Conservation (phyloP, 2,329 filamentous ascomycete species). For the Xylariaceae sp. region DNA sequence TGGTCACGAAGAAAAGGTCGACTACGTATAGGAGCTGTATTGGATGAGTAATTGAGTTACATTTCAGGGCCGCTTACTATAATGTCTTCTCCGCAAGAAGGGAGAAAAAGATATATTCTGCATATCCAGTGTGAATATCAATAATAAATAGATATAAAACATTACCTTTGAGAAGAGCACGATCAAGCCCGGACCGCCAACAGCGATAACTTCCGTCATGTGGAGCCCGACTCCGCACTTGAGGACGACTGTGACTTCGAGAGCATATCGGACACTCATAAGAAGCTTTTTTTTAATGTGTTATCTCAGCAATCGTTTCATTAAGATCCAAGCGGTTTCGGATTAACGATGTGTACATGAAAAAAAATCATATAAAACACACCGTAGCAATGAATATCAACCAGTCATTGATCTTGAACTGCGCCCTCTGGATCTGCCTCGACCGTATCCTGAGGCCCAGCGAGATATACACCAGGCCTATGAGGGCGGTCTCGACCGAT, state of each 20-base stretch:
- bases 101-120: no score
- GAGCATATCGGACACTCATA: constrained; percentile 12
- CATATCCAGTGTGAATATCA: not conserved
- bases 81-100: no score
- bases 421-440: constrained; percentile 5
- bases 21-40: not conserved
- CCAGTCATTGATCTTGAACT: constrained; percentile 13
- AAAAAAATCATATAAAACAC: not conserved
- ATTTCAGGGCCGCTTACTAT: no score
- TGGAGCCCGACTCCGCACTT: constrained; percentile 17
- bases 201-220: constrained; percentile 2
- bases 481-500: constrained; percentile 9
- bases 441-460: constrained; percentile 18
- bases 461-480: constrained; percentile 9
- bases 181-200: constrained; percentile 7
- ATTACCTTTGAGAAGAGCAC: constrained; percentile 3
- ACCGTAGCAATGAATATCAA: constrained; percentile 11
- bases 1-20: constrained; percentile 12
- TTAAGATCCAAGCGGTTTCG: not conserved
- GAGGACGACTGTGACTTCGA: constrained; percentile 11
- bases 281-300: no score
- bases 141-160: not conserved
- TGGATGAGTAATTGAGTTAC: not conserved
- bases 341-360: not conserved
- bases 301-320: not conserved